Conservation (phyloP, 2,329 filamentous ascomycete species). For the Aspergillus tubingensis region DNA sequence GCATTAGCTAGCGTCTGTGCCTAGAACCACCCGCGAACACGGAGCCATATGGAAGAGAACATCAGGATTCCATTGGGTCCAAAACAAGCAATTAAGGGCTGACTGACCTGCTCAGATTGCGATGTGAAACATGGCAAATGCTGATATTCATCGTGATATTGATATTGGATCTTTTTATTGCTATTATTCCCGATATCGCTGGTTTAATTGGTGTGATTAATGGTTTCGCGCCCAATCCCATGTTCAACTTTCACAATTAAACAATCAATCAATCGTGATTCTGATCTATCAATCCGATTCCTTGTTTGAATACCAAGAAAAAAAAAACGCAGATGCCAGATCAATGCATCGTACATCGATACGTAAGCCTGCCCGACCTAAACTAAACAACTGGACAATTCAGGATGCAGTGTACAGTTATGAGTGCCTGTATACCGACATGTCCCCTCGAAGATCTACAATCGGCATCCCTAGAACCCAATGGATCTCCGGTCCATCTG, state of each 20-base stretch:
- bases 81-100: constrained; percentile 6
- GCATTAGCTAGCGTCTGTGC: constrained; percentile 15
- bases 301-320: neutral
- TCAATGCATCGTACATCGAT: constrained; percentile 6
- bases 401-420: neutral
- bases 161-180: neutral
- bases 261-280: neutral
- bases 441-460: neutral
- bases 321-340: neutral
- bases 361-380: constrained; percentile 6
- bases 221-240: neutral
- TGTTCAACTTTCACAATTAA: neutral
- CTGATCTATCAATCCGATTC: neutral
- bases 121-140: neutral
- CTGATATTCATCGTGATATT: neutral
- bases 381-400: neutral
- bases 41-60: neutral
- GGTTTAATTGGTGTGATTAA: neutral
- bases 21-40: constrained; percentile 17
- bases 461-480: constrained; percentile 4
- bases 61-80: neutral
- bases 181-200: neutral
- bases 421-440: neutral
- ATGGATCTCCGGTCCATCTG: constrained; percentile 1
- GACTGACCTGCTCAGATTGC: neutral